phyloP scores from a whole-genome alignment of 2,329 filamentous ascomycete genomes.

The Ceratocystis harringtonii region DNA sequence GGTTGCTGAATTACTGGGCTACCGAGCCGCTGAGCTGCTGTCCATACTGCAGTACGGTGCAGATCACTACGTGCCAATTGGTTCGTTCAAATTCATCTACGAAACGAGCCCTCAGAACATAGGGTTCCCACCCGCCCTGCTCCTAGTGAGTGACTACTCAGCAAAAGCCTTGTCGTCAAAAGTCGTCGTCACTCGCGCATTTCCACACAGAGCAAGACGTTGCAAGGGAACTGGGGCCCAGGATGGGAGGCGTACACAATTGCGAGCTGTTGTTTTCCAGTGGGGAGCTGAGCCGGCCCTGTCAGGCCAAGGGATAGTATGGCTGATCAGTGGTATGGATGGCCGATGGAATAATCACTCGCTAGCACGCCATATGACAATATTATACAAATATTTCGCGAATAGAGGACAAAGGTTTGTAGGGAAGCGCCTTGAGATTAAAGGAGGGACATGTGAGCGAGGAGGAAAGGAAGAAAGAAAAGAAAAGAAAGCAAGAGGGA shows the following conservation, averaged over 20 bases:
- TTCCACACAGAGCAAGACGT: background rate
- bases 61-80: background rate
- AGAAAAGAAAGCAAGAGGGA: background rate
- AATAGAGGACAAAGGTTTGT: background rate
- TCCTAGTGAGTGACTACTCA: too few relatives aligned
- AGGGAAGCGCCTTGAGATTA: background rate
- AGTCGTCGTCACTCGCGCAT: background rate
- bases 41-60: background rate
- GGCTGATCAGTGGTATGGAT: conserved; percentile 8
- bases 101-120: background rate
- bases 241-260: background rate
- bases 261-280: background rate
- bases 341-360: conserved; percentile 6
- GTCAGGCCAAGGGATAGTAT: background rate
- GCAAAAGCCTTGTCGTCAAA: background rate
- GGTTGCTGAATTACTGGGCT: too few relatives aligned
- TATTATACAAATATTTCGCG: background rate
- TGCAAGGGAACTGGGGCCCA: background rate
- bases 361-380: background rate
- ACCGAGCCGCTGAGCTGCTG: background rate
- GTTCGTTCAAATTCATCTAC: background rate
- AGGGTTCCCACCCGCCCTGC: too few relatives aligned
- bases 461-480: background rate
- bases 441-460: too few relatives aligned
- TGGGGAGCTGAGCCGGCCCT: background rate